Conservation (phyloP, 1,284 basidiomycete genomes). For the Cutaneotrichosporon sp. region DNA sequence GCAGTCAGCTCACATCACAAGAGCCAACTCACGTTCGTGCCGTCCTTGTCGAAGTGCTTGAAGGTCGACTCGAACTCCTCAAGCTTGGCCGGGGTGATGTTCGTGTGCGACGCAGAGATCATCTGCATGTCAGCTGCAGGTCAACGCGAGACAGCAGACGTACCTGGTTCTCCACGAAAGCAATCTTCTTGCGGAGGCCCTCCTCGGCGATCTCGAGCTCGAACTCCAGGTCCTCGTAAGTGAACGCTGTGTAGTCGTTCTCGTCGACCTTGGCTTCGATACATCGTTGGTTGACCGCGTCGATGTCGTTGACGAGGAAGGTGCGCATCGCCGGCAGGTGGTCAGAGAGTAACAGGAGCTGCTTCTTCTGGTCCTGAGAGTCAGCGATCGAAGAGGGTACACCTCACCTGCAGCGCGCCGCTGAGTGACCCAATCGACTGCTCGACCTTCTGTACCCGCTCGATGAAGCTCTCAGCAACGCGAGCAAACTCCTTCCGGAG, state of each 20-base stretch:
- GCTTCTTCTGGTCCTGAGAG: conserved; percentile 46
- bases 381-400: not conserved
- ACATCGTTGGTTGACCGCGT: conserved; percentile 67
- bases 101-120: conserved; percentile 63
- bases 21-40: conserved; percentile 63
- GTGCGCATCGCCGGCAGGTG: conserved; percentile 35
- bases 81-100: conserved; percentile 86
- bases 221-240: conserved; percentile 84
- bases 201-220: conserved; percentile 82
- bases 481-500: conserved; percentile 81
- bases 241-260: conserved; percentile 94
- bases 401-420: conserved; percentile 72
- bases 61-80: conserved; percentile 98
- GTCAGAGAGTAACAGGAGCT: conserved; percentile 32
- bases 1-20: conserved; percentile 18
- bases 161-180: conserved; percentile 95
- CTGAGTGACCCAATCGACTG: conserved; percentile 73
- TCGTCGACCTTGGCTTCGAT: conserved; percentile 89
- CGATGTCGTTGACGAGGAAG: conserved; percentile 36
- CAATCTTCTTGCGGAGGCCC: conserved; percentile 82
- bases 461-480: conserved; percentile 81
- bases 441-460: conserved; percentile 69
- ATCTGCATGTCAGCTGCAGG: conserved; percentile 60
- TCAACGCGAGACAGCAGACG: not conserved
- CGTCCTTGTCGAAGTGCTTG: conserved; percentile 94